Evolutionary conservation across 2,329 filamentous ascomycete genomes (phyloP).

Genomic region (Bipolaris victoriae): DNA sequence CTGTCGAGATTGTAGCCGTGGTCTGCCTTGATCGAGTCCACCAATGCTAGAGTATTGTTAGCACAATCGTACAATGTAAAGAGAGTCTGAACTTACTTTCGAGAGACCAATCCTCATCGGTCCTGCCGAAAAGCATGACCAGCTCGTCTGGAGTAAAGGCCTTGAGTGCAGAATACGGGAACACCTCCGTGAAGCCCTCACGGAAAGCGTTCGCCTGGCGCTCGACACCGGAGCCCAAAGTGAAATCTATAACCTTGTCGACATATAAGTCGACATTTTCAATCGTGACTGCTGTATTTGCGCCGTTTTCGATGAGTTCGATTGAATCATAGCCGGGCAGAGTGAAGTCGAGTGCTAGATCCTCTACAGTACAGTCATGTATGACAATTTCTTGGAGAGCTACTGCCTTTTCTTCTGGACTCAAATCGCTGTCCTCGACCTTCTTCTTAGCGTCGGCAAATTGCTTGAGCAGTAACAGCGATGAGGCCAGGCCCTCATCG

Average conservation of each 20-base stretch:
- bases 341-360: constrained; percentile 91
- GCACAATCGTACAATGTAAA: constrained; percentile 14
- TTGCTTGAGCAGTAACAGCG: constrained; percentile 83
- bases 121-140: constrained; percentile 89
- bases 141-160: constrained; percentile 96
- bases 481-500: constrained; percentile 83
- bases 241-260: constrained; percentile 89
- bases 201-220: constrained; percentile 91
- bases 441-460: constrained; percentile 83
- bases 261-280: constrained; percentile 91
- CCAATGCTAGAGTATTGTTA: constrained; percentile 69
- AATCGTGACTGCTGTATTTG: constrained; percentile 78
- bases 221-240: constrained; percentile 84
- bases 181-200: constrained; percentile 90
- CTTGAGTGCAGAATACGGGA: constrained; percentile 88
- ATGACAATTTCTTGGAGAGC: constrained; percentile 74
- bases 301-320: constrained; percentile 77
- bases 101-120: constrained; percentile 96
- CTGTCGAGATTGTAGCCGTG: constrained; percentile 99
- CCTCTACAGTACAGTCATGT: constrained; percentile 79
- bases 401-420: constrained; percentile 71
- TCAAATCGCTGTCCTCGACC: constrained; percentile 73
- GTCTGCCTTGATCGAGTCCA: constrained; percentile 98
- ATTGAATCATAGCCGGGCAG: constrained; percentile 86
- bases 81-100: constrained; percentile 72